Evolutionary conservation across 805 yeast genomes (phyloP).

Genomic region (Tanozyma kutaoensis): DNA sequence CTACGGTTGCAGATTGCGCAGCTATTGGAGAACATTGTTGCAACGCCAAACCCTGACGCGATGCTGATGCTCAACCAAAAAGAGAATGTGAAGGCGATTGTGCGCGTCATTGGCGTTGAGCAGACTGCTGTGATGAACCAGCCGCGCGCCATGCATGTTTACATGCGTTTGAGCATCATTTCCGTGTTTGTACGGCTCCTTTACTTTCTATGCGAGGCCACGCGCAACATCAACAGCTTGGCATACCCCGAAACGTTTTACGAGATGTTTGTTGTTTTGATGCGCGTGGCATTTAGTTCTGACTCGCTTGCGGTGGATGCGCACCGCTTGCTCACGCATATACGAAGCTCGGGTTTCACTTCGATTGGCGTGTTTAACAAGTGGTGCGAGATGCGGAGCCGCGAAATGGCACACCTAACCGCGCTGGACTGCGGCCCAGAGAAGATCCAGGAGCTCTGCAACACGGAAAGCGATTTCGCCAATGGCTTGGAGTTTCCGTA

Average conservation of each 20-base stretch:
- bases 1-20: conserved; percentile 33
- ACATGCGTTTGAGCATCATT: conserved; percentile 17
- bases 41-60: no score
- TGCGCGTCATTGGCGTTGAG: conserved; percentile 32
- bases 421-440: conserved; percentile 2
- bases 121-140: conserved; percentile 31
- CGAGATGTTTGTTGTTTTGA: conserved; percentile 36
- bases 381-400: conserved; percentile 28
- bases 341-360: conserved; percentile 17
- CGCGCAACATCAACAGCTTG: conserved; percentile 15
- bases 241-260: conserved; percentile 26
- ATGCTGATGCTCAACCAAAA: conserved; percentile 5
- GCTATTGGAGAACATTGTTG: conserved; percentile 27
- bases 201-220: conserved; percentile 21
- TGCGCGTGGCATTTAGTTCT: conserved; percentile 39
- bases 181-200: conserved; percentile 26
- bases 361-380: conserved; percentile 27
- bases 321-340: conserved; percentile 15
- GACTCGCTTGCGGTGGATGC: conserved; percentile 27
- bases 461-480: conserved; percentile 26
- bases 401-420: conserved; percentile 20
- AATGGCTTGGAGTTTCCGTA: conserved; percentile 54
- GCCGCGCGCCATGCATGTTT: conserved; percentile 23
- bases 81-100: conserved; percentile 25
- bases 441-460: conserved; percentile 8